Base-by-base conservation (phyloP, 2,329 filamentous ascomycete species). In the Fusarium nanum region DNA sequence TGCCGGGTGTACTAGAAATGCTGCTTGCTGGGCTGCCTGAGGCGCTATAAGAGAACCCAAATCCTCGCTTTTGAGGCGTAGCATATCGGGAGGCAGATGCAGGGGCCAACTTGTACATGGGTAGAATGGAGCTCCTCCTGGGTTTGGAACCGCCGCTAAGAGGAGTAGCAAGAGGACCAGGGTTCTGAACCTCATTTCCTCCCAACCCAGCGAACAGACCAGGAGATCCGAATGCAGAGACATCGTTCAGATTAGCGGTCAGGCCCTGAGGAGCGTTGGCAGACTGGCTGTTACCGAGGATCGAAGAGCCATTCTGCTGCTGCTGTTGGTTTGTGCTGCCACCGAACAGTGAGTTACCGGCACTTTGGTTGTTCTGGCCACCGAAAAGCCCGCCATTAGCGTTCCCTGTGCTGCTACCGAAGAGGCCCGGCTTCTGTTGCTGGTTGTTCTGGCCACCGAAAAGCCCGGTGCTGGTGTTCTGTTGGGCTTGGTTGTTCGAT, bases 31-130 rank as follows among this genome's bases (percentile, higher is more conserved):
- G 88, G 72, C 89, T 93, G 60, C 85, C 90, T 40, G 84, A 89
- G 4, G 91, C 94, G 70, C 94, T 97, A 81, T 98, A 98, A 3
- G 92, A 94, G 78, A 98, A 97, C 5, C 95, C 95, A 77, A 93
- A 98, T 7, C 93, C 93, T 59, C 92, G 88, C 81, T 93, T 95
- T 73, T 94, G 92, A 1, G 94, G 94, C 0, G 94, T 97, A 30
- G 90, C 87, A 60, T 94, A 90, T 49, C 94, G 91, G 23, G 92
- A 91, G 11, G 92, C 90, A 34, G 93, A 93, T 48, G 89, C 88
- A 0, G 94, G 93, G 48, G 93, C 95, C 71, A 97, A 87, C 81
- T 94, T 96, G 83, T 95, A 94, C 77, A 96, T 90, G 5, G 94
- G 94, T 56, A 97, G 82, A 45, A 95, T 92, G 12, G 92, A 91